Evolutionary conservation across 2,329 filamentous ascomycete species (phyloP), one percentile per base, ranked within the genome.

Genomic region (Chaetomium sp.): DNA sequence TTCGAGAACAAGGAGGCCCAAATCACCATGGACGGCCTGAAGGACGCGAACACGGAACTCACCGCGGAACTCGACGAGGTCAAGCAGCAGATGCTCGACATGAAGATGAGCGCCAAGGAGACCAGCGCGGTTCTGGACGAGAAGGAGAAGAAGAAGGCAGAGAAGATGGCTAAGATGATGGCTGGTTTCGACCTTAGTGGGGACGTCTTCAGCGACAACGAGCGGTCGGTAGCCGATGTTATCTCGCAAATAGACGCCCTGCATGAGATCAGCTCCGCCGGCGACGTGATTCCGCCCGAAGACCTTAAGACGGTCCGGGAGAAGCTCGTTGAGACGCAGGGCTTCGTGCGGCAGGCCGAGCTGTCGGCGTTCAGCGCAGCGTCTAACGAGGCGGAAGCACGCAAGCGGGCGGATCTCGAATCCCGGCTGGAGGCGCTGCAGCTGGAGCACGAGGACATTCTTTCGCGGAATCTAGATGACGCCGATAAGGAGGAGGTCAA

Each of bases 101-200:
- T 94, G 47, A 92, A 92, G 76, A 96, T 97, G 88, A 94, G 85
- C 64, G 91, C 92, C 55, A 95, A 94, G 75, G 94, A 97, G 74
- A 92, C 88, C 1, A 91, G 84, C 45, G 91, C 91, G 7, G 87
- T 90, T 12, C 76, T 95, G 19, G 92, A 97, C 65, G 94, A 97
- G 74, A 99, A 99, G 79, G 95, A 97, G 74, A 92, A 91, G 79
- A 91, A 91, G 76, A 99, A 99, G 80, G 90, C 91, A 0, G 94
- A 99, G 75, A 94, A 95, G 74, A 99, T 99, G 94, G 94, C 94
- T 44, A 89, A 96, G 80, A 99, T 99, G 94, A 96, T 99, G 92
- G 94, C 94, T 57, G 91, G 92, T 3, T 97, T 99, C 66, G 92
- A 99, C 67, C 82, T 99, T 37, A 92, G 91, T 45, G 87, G 88